A percentile compares a stretch with the other conserved stretches of the same genome.
Evolutionary conservation across 1,284 basidiomycete genomes (phyloP).

Genomic region (Puccinia coronata): DNA sequence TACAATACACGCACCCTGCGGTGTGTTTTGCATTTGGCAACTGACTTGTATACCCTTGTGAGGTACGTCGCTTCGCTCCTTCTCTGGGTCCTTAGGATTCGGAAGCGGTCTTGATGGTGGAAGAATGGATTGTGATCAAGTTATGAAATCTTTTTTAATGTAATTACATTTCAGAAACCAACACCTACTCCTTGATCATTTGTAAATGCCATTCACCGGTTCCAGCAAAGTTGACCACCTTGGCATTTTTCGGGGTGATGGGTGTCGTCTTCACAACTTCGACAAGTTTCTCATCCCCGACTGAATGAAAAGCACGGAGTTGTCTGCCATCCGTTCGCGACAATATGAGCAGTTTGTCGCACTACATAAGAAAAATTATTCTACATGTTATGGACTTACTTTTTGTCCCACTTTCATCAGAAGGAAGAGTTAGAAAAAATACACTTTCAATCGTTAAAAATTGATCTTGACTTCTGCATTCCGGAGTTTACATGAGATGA

Average conservation of each 20-base stretch:
- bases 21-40: neutral
- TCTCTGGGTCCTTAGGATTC: neutral
- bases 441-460: neutral
- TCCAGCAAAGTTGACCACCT: neutral
- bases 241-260: neutral
- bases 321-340: neutral
- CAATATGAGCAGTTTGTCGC: neutral
- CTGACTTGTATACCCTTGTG: conserved; percentile 40
- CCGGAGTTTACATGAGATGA: no score
- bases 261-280: neutral
- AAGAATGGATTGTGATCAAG: neutral
- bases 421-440: neutral
- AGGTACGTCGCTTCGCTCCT: conserved; percentile 11
- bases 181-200: conserved; percentile 32
- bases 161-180: no score
- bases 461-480: neutral
- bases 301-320: conserved; percentile 9
- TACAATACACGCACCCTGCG: neutral
- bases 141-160: no score
- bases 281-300: neutral
- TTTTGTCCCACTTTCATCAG: conserved; percentile 2
- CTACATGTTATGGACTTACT: neutral
- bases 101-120: conserved; percentile 15
- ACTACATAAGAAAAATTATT: no score
- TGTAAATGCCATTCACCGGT: conserved; percentile 39